These are phyloP conservation scores for Paracamarosporium sp. DNA, from an alignment of 2,329 filamentous ascomycete genomes.

Conservation along the genomic window DNA sequence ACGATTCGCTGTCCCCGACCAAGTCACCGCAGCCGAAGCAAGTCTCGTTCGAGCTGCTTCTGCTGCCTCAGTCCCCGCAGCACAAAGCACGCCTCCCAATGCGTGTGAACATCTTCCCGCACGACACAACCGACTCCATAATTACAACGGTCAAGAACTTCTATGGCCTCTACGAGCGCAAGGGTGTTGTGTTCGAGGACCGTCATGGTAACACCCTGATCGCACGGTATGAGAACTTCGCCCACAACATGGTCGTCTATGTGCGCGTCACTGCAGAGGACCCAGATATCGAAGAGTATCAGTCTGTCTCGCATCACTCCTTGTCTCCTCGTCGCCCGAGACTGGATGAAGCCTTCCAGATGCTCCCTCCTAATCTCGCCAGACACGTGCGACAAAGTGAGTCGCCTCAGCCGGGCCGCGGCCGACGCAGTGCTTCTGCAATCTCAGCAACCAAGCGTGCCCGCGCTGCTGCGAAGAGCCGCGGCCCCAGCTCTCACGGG, in stretches of 20 bases:
- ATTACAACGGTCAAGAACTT: conserved; percentile 99
- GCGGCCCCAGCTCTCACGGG: conserved; percentile 65
- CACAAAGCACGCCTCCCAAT: conserved; percentile 80
- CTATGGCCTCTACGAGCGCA: conserved; percentile 86
- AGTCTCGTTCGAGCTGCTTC: conserved; percentile 79
- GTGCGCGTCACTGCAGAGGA: conserved; percentile 78
- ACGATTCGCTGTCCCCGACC: conserved; percentile 44
- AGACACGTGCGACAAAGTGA: conserved; percentile 75
- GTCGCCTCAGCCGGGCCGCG: conserved; percentile 73
- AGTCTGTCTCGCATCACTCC: conserved; percentile 57
- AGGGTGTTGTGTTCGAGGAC: conserved; percentile 95
- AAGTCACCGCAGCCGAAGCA: conserved; percentile 64
- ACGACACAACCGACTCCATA: conserved; percentile 97
- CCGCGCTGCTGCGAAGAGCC: conserved; percentile 71
- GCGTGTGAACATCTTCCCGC: conserved; percentile 88
- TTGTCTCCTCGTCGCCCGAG: conserved; percentile 61
- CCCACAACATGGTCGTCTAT: conserved; percentile 89
- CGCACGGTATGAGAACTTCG: conserved; percentile 94
- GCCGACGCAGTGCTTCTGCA: conserved; percentile 78
- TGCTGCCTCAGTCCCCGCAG: conserved; percentile 71
- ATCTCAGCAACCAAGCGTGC: conserved; percentile 68
- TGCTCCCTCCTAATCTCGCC: conserved; percentile 67
- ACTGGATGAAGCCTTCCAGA: conserved; percentile 69
- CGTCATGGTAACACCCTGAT: conserved; percentile 88
- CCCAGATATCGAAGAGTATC: conserved; percentile 55